phyloP scores from a whole-genome alignment of 495 filamentous ascomycete species.

The Wilcoxina mikolae region DNA sequence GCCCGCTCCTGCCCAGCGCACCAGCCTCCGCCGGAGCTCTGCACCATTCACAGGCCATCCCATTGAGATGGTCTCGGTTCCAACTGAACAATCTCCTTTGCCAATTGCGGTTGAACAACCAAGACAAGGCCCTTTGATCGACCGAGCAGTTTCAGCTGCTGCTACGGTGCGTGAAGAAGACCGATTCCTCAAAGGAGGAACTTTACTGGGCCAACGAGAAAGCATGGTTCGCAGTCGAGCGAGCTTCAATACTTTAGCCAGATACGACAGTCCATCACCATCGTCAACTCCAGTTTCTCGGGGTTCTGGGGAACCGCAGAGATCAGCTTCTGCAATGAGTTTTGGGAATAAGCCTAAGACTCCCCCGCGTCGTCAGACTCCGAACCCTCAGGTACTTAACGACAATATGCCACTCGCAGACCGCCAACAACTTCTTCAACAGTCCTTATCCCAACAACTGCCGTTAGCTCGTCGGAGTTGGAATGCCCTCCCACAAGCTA shows the following conservation, averaged over 20 bases:
- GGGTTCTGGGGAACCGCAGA: not conserved
- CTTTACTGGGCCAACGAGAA: slow-evolving; percentile 49
- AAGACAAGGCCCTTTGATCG: not conserved
- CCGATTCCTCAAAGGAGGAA: slow-evolving; percentile 29
- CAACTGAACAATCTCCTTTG: not conserved
- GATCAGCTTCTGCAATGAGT: slow-evolving; percentile 13
- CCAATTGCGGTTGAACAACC: not conserved
- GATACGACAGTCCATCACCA: slow-evolving; percentile 16
- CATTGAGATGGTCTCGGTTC: not conserved
- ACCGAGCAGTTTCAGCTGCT: not conserved
- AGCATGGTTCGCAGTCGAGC: slow-evolving; percentile 42
- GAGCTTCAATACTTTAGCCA: slow-evolving; percentile 28
- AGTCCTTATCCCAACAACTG: slow-evolving; percentile 24
- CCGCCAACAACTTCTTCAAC: slow-evolving; percentile 43
- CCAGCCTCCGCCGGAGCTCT: not conserved
- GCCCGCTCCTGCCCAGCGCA: not conserved
- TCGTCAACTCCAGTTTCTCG: not conserved
- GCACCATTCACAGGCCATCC: not conserved
- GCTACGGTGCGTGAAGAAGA: not conserved
- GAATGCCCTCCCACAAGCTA: not conserved
- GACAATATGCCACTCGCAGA: slow-evolving; percentile 66
- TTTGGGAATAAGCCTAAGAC: slow-evolving; percentile 15
- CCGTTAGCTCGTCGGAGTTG: not conserved
- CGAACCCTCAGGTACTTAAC: slow-evolving; percentile 29
- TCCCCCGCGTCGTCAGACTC: not conserved